Percentiles rank a stretch among this genome's conserved stretches.
These are phyloP conservation scores for Protoeuglena noctilucae DNA, from an alignment of 139 green algal genomes.

Conservation along the genomic window DNA sequence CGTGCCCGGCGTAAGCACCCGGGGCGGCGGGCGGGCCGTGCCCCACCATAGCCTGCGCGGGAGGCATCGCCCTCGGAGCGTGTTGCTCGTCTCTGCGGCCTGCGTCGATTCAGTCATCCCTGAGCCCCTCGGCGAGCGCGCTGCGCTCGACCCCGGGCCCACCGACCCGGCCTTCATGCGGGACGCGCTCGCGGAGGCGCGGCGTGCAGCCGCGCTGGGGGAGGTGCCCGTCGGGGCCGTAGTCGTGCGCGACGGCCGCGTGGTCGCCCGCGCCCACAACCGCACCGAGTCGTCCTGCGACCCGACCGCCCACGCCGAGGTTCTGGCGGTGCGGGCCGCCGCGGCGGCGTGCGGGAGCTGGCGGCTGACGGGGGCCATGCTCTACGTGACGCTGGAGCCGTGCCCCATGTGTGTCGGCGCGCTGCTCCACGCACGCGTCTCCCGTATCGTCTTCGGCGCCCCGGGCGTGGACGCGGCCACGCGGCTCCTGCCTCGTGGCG, in stretches of 20 bases:
- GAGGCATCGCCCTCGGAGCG: too few relatives aligned
- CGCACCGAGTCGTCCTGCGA: conserved; percentile 23
- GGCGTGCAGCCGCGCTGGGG: conserved; percentile 11
- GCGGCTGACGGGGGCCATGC: conserved; percentile 47
- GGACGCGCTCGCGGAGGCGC: conserved; percentile 28
- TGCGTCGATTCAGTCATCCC: too few relatives aligned
- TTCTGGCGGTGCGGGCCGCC: conserved; percentile 47
- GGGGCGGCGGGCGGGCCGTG: too few relatives aligned
- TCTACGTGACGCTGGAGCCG: conserved; percentile 87
- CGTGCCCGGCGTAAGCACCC: too few relatives aligned
- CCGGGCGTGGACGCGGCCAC: conserved; percentile 44
- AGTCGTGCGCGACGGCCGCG: conserved; percentile 24
- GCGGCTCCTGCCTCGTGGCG: conserved; percentile 66
- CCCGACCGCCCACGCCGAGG: conserved; percentile 71
- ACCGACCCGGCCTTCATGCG: conserved; percentile 29
- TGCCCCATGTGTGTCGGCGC: conserved; percentile 92
- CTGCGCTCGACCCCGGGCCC: too few relatives aligned
- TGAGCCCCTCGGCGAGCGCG: too few relatives aligned
- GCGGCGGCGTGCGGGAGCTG: conserved; percentile 24
- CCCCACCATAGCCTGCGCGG: too few relatives aligned
- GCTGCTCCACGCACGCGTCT: conserved; percentile 59
- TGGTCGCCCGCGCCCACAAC: conserved; percentile 47
- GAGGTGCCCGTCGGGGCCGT: conserved; percentile 76
- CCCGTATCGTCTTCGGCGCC: conserved; percentile 70
- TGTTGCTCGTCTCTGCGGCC: too few relatives aligned